phyloP scores from a whole-genome alignment of 192 early-diverging fungal species.

The Geosiphon pyriformis region DNA sequence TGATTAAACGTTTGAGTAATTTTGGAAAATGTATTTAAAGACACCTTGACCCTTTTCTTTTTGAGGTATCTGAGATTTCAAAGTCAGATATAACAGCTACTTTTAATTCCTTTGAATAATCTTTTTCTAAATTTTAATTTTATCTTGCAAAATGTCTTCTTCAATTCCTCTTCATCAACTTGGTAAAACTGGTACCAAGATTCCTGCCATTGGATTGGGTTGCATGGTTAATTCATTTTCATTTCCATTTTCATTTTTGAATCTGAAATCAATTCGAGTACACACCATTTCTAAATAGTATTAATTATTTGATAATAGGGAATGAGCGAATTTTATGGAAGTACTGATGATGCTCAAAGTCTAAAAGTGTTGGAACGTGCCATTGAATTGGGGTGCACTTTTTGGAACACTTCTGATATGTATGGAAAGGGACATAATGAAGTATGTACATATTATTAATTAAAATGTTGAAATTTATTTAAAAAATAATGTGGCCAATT shows the following conservation, averaged over 20 bases:
- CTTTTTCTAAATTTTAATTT: too few relatives aligned
- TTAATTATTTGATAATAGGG: conserved; percentile 21
- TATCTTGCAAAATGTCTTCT: conserved; percentile 1
- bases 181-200: conserved; percentile 33
- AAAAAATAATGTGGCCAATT: not conserved
- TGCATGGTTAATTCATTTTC: conserved; percentile 30
- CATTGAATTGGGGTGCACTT: conserved; percentile 46
- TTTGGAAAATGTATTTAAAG: too few relatives aligned
- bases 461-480: not conserved
- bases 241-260: not conserved
- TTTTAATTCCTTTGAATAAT: too few relatives aligned
- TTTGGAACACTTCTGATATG: conserved; percentile 58
- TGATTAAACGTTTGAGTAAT: too few relatives aligned
- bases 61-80: too few relatives aligned
- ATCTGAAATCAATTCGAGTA: conserved; percentile 1
- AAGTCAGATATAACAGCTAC: too few relatives aligned
- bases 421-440: conserved; percentile 57
- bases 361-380: conserved; percentile 40
- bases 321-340: conserved; percentile 37
- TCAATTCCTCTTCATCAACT: conserved; percentile 15
- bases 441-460: not conserved
- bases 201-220: conserved; percentile 36
- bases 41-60: too few relatives aligned
- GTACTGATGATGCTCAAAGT: conserved; percentile 31
- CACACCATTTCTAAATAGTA: too few relatives aligned